Evolutionary conservation across 164 flowering plant species (phyloP).

Genomic region (Tetrastigma voinierianum): DNA sequence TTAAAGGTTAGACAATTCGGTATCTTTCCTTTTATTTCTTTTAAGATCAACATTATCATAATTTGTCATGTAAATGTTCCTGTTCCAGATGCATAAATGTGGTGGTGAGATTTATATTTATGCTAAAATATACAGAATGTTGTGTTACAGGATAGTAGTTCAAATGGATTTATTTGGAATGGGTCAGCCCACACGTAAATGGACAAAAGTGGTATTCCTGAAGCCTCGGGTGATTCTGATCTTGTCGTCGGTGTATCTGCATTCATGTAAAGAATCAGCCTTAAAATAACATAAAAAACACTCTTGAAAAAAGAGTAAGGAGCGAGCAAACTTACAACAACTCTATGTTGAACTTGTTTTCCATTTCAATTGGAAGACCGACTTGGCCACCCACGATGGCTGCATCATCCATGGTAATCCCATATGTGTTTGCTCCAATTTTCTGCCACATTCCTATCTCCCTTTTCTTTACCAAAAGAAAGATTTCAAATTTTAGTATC

Average conservation of each 20-base stretch:
- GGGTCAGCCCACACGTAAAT: slow-evolving; percentile 36
- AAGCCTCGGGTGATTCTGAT: slow-evolving; percentile 74
- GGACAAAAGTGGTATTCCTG: slow-evolving; percentile 62
- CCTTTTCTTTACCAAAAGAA: no score
- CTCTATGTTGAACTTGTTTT: slow-evolving; percentile 53
- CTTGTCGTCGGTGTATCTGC: slow-evolving; percentile 79
- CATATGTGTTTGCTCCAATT: slow-evolving; percentile 47
- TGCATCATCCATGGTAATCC: slow-evolving; percentile 74
- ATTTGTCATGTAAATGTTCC: no score
- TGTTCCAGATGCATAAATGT: not conserved
- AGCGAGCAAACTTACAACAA: slow-evolving; percentile 43
- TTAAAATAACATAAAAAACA: not conserved
- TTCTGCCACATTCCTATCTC: slow-evolving; percentile 35
- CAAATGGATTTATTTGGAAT: no score
- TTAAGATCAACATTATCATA: no score
- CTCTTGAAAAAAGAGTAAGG: not conserved
- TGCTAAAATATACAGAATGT: not conserved
- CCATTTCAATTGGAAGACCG: slow-evolving; percentile 71
- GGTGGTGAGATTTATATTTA: not conserved
- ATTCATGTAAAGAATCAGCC: slow-evolving; percentile 3
- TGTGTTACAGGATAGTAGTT: no score
- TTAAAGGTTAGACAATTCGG: no score
- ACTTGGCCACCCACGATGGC: slow-evolving; percentile 74
- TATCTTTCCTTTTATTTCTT: no score
- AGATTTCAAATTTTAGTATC: no score